A percentile compares a stretch with the other conserved stretches of the same genome.
Evolutionary conservation across 805 yeast species (phyloP).

Genomic region (Sugiyamaella qingdaonensis): DNA sequence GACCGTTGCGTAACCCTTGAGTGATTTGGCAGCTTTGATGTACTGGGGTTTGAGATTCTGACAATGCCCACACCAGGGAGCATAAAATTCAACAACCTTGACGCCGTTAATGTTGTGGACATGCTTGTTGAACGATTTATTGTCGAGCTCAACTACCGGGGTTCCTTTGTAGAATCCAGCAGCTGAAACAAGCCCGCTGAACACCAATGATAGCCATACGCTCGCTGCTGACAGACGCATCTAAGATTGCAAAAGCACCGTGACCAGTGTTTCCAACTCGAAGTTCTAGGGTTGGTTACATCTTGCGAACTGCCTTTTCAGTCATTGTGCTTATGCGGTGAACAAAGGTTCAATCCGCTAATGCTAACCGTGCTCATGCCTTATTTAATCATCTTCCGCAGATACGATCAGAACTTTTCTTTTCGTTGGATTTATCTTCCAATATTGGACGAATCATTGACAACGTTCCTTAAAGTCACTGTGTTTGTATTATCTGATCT

Average conservation of each 20-base stretch:
- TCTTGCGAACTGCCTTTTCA: too few species aligned
- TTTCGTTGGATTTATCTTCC: too few species aligned
- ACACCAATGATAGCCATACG: neutral
- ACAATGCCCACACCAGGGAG: conserved; percentile 99
- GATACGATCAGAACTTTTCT: too few species aligned
- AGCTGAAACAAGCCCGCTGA: neutral
- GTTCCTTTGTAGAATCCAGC: conserved; percentile 38
- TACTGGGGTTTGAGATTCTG: conserved; percentile 76
- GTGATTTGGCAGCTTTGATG: conserved; percentile 56
- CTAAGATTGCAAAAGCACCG: neutral
- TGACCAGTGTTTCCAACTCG: too few species aligned
- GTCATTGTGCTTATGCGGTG: too few species aligned
- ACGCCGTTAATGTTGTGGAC: conserved; percentile 71
- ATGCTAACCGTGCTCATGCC: neutral
- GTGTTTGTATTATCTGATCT: too few species aligned
- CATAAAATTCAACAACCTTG: conserved; percentile 83
- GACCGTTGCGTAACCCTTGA: conserved; percentile 40
- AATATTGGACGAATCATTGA: too few species aligned
- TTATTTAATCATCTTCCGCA: neutral
- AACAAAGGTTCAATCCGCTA: too few species aligned
- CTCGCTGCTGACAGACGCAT: neutral
- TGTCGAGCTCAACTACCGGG: conserved; percentile 53
- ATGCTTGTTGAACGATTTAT: conserved; percentile 55
- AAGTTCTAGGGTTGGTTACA: too few species aligned
- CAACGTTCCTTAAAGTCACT: too few species aligned